phyloP scores from a whole-genome alignment of 2,329 filamentous ascomycete genomes.

The Pseudogymnoascus sp. region DNA sequence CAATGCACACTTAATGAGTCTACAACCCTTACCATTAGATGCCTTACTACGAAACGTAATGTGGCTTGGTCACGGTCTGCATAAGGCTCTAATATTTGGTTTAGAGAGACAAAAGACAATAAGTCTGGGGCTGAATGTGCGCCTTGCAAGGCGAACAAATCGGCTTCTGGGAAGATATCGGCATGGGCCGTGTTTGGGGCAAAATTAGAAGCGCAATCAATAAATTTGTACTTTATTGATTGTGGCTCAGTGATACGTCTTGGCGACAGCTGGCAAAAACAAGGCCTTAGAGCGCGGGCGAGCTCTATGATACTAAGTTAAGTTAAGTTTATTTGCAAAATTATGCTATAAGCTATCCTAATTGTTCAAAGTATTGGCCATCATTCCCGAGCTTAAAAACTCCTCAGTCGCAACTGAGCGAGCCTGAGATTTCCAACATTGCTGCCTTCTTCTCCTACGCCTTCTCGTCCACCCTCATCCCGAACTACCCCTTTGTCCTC shows the following conservation, averaged over 20 bases:
- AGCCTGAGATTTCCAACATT: neutral
- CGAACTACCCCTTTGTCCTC: neutral
- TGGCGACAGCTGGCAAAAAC: too few relatives aligned
- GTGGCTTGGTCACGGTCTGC: neutral
- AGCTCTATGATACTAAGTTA: neutral
- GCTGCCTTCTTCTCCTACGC: neutral
- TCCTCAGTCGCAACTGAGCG: neutral
- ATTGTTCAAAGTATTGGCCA: neutral
- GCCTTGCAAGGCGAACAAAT: neutral
- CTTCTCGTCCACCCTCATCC: constrained; percentile 2
- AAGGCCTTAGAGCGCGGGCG: too few relatives aligned
- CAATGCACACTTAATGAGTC: neutral
- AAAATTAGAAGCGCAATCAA: neutral
- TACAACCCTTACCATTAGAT: neutral
- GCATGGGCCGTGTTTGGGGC: neutral
- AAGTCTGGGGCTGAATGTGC: neutral
- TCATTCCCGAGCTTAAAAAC: neutral
- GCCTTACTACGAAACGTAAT: neutral
- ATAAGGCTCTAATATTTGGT: neutral
- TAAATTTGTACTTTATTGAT: neutral
- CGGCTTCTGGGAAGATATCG: neutral
- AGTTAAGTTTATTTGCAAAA: constrained; percentile 7
- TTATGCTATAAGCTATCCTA: constrained; percentile 7
- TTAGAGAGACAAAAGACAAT: neutral
- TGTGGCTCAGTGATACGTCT: neutral